Conservation (phyloP, 2,329 filamentous ascomycete species). For the Colletotrichum gloeosporioides region DNA sequence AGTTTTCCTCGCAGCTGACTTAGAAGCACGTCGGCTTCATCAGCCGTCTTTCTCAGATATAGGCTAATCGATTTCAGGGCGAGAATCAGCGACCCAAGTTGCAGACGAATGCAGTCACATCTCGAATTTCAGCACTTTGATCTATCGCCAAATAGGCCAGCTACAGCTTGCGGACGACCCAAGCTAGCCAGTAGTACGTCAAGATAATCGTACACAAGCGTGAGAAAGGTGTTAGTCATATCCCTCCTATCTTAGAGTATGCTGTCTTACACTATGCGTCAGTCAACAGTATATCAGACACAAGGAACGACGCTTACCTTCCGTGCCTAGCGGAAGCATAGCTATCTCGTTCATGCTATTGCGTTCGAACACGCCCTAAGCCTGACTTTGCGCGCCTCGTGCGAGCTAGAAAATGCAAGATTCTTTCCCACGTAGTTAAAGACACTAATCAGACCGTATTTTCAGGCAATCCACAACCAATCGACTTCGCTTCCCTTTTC, state of each 20-base stretch:
- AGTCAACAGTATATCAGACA: neutral
- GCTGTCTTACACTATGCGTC: neutral
- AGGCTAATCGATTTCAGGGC: neutral
- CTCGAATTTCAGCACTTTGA: neutral
- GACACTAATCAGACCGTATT: neutral
- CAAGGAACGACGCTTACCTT: neutral
- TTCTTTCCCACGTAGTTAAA: neutral
- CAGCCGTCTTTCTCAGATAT: neutral
- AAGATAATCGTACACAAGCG: neutral
- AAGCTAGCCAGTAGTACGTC: neutral
- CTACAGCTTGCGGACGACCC: neutral
- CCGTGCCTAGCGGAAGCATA: neutral
- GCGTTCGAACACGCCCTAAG: neutral
- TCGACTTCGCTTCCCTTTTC: neutral
- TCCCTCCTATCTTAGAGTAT: neutral
- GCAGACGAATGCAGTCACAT: neutral
- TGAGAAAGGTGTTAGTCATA: neutral
- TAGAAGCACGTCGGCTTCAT: neutral
- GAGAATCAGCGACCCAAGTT: neutral
- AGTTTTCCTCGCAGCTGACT: neutral
- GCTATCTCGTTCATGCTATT: neutral
- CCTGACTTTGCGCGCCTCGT: neutral
- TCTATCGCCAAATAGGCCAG: neutral
- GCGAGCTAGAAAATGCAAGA: neutral
- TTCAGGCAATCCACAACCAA: neutral